Conservation (phyloP, 1,284 basidiomycete species). For the Testicularia cyperi region DNA sequence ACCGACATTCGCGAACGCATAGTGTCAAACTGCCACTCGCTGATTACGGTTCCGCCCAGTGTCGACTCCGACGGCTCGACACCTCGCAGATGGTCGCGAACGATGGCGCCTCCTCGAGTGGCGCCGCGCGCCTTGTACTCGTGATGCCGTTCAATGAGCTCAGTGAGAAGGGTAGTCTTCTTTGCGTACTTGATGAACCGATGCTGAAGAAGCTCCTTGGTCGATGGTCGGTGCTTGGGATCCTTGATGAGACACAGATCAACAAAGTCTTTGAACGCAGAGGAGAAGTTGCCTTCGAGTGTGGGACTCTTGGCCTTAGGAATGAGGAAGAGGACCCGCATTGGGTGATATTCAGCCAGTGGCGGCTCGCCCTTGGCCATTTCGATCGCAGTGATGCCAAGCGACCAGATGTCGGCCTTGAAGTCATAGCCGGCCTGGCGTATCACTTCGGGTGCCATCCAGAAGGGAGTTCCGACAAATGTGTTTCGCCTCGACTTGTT, state of each 20-base stretch:
- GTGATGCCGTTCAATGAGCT: constrained; percentile 71
- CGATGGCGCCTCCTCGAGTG: constrained; percentile 36
- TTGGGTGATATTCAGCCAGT: constrained; percentile 63
- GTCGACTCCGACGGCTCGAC: constrained; percentile 29
- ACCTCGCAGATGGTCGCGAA: constrained; percentile 39
- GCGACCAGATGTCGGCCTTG: constrained; percentile 63
- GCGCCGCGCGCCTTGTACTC: constrained; percentile 55
- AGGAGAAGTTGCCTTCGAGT: constrained; percentile 80
- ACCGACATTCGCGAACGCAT: constrained; percentile 69
- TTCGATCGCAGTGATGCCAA: constrained; percentile 63
- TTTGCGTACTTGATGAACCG: constrained; percentile 80
- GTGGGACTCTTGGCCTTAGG: constrained; percentile 77
- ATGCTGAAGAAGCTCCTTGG: constrained; percentile 87
- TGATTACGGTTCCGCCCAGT: constrained; percentile 68
- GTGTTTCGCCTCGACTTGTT: constrained; percentile 81
- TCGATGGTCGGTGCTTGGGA: constrained; percentile 80
- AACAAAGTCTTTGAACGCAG: constrained; percentile 90
- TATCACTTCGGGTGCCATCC: constrained; percentile 98
- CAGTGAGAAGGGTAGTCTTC: constrained; percentile 77
- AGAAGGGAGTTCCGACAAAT: constrained; percentile 88
- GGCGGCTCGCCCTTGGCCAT: constrained; percentile 63
- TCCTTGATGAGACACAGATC: constrained; percentile 89
- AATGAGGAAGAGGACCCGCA: constrained; percentile 63
- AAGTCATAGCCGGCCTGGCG: constrained; percentile 76
- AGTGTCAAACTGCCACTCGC: constrained; percentile 95